These are phyloP conservation scores for Kwoniella mangroviensis DNA, from an alignment of 768 basidiomycete genomes.

Conservation along the genomic window DNA sequence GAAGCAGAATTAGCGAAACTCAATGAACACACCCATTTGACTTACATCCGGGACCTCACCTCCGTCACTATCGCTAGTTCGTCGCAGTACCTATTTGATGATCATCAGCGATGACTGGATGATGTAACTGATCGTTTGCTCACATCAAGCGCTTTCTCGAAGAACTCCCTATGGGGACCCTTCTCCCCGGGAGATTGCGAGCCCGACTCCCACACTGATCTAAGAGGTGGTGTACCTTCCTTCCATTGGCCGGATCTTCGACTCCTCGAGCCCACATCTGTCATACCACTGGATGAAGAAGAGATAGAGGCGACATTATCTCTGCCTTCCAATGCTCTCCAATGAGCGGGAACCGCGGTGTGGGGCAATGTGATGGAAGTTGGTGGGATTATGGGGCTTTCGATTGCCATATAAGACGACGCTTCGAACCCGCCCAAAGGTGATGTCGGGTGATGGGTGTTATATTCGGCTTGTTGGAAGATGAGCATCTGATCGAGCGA, in stretches of 20 bases:
- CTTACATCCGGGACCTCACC: slow-evolving; percentile 45
- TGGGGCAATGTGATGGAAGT: background rate
- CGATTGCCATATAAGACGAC: background rate
- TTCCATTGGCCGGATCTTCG: background rate
- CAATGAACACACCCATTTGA: slow-evolving; percentile 65
- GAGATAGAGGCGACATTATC: background rate
- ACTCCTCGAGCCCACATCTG: background rate
- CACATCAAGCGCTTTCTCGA: slow-evolving; percentile 44
- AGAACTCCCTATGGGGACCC: slow-evolving; percentile 32
- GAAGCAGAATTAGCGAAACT: slow-evolving; percentile 71
- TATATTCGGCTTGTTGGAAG: slow-evolving; percentile 47
- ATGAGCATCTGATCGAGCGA: slow-evolving; percentile 59
- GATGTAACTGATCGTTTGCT: background rate
- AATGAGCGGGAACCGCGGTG: slow-evolving; percentile 9
- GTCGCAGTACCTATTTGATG: slow-evolving; percentile 29
- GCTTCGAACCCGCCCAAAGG: slow-evolving; percentile 4
- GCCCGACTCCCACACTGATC: slow-evolving; percentile 9
- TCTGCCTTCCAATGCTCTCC: slow-evolving; percentile 13
- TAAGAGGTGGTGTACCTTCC: background rate
- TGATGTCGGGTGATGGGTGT: slow-evolving; percentile 31
- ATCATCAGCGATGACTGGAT: background rate
- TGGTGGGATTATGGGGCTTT: slow-evolving; percentile 1
- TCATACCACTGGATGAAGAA: background rate
- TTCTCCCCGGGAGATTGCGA: slow-evolving; percentile 5
- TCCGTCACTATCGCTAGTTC: slow-evolving; percentile 31